A percentile compares a stretch with the other conserved stretches of the same genome.
Evolutionary conservation across 345 rosid genomes (phyloP).

Genomic region (Populus pruinosa): DNA sequence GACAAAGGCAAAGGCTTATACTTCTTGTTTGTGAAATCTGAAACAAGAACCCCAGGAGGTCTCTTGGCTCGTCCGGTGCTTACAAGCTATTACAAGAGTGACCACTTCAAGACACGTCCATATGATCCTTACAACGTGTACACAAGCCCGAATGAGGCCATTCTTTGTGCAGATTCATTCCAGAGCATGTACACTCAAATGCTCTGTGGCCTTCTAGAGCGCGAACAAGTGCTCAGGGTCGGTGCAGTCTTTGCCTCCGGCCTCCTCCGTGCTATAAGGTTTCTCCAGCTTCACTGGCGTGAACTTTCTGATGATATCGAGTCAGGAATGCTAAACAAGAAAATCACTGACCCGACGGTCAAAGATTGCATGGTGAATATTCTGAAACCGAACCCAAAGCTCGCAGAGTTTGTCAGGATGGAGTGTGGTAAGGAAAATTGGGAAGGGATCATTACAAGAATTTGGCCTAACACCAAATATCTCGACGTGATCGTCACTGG

Average conservation of each 20-base stretch:
- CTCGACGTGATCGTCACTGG: constrained; percentile 44
- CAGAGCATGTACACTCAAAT: constrained; percentile 45
- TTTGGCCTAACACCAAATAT: constrained; percentile 44
- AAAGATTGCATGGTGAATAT: constrained; percentile 18
- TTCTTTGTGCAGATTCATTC: constrained; percentile 41
- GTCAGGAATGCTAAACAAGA: constrained; percentile 28
- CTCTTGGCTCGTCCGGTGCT: constrained; percentile 44
- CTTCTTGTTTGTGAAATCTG: constrained; percentile 39
- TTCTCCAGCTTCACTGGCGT: constrained; percentile 37
- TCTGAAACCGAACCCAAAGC: constrained; percentile 25
- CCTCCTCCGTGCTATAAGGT: constrained; percentile 38
- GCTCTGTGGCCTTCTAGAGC: constrained; percentile 36
- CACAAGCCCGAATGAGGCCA: constrained; percentile 40
- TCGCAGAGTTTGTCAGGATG: constrained; percentile 23
- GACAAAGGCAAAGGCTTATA: constrained; percentile 88
- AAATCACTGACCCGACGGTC: constrained; percentile 28
- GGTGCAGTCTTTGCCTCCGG: constrained; percentile 46
- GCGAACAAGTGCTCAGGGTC: constrained; percentile 34
- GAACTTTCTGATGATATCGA: constrained; percentile 29
- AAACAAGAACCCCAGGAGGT: constrained; percentile 39
- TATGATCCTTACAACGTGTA: constrained; percentile 38
- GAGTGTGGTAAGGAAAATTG: constrained; percentile 31
- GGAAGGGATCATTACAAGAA: constrained; percentile 35
- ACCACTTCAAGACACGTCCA: constrained; percentile 37
- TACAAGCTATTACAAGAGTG: constrained; percentile 44